phyloP scores from a whole-genome alignment of 176 grass and related monocot species.

The Phoenix dactylifera region DNA sequence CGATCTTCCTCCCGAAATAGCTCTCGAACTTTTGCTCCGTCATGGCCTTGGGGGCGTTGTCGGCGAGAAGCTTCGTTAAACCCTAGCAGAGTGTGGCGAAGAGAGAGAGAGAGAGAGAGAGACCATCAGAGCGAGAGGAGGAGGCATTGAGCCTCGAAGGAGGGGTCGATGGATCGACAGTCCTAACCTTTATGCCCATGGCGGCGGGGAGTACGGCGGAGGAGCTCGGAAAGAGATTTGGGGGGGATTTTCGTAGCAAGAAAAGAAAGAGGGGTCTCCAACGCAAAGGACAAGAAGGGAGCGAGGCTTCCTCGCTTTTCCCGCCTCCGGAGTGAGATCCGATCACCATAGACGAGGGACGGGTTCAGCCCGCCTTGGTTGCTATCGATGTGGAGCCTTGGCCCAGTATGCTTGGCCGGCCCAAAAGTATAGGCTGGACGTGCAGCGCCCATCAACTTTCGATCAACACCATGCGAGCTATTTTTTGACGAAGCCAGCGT shows the following conservation, averaged over 20 bases:
- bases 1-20: constrained; percentile 66
- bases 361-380: no score
- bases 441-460: no score
- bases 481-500: no score
- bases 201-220: neutral
- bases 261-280: no score
- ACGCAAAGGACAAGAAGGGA: no score
- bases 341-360: no score
- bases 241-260: neutral
- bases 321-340: no score
- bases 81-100: constrained; percentile 32
- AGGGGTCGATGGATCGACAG: neutral
- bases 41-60: constrained; percentile 48
- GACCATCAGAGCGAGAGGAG: neutral
- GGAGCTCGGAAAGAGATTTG: neutral
- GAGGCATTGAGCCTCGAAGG: neutral
- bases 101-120: neutral
- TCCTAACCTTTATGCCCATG: constrained; percentile 87
- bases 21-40: constrained; percentile 53
- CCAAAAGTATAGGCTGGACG: no score
- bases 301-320: no score
- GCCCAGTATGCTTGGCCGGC: no score
- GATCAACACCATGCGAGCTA: no score
- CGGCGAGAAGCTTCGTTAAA: constrained; percentile 79
- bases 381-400: no score